phyloP scores from a whole-genome alignment of 1,284 basidiomycete genomes.

The Sanghuangporus weigelae region DNA sequence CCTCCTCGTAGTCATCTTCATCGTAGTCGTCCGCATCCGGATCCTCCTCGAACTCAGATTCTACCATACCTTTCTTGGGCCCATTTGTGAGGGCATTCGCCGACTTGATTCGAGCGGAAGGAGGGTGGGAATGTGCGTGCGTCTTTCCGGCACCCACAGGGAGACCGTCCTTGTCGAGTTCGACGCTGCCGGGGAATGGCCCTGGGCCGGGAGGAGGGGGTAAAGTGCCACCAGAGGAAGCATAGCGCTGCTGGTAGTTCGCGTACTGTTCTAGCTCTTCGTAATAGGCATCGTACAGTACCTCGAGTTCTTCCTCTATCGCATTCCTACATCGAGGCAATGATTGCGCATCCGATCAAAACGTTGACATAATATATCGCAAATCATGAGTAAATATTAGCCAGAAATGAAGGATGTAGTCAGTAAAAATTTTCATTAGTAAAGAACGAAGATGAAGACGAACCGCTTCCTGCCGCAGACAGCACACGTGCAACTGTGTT shows the following conservation, averaged over 20 bases:
- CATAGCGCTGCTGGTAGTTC: conserved; percentile 92
- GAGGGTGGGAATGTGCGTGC: conserved; percentile 34
- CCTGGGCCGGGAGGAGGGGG: conserved; percentile 93
- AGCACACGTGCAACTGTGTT: conserved; percentile 91
- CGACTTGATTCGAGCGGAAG: conserved; percentile 23
- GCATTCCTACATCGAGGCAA: conserved; percentile 60
- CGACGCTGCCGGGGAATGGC: conserved; percentile 96
- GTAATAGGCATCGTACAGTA: conserved; percentile 99
- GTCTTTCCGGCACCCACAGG: conserved; percentile 58
- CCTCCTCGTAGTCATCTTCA: conserved; percentile 56
- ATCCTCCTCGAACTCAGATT: conserved; percentile 63
- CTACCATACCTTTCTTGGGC: conserved; percentile 41
- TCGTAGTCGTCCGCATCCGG: conserved; percentile 54
- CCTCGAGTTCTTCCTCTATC: conserved; percentile 98
- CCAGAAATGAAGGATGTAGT: conserved; percentile 21
- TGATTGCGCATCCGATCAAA: conserved; percentile 1
- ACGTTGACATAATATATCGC: conserved; percentile 5
- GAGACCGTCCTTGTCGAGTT: conserved; percentile 86
- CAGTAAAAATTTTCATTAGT: conserved; percentile 32
- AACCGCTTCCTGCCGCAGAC: conserved; percentile 96
- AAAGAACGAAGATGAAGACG: conserved; percentile 35
- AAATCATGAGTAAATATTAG: conserved; percentile 9
- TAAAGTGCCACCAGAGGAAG: conserved; percentile 78
- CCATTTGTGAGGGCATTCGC: conserved; percentile 39
- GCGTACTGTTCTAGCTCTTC: conserved; percentile 99